These are phyloP conservation scores for Coemansia reversa DNA, from an alignment of 192 early-diverging fungal species.

Conservation along the genomic window DNA sequence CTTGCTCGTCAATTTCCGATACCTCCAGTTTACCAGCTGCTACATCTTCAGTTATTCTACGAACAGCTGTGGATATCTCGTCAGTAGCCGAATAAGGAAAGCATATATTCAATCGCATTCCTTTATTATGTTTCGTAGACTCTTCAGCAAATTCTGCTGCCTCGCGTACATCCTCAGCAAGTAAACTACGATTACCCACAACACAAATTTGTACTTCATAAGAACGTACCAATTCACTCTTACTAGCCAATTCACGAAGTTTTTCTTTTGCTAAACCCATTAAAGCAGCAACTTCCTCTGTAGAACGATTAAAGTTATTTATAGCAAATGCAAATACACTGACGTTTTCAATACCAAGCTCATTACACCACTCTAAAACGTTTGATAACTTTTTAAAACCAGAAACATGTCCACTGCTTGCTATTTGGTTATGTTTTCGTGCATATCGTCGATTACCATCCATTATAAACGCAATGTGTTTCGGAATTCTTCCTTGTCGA, in stretches of 20 bases:
- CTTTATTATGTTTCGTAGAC: constrained; percentile 63
- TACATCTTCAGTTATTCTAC: constrained; percentile 58
- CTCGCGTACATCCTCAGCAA: constrained; percentile 64
- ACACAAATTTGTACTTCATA: constrained; percentile 78
- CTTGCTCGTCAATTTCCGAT: constrained; percentile 60
- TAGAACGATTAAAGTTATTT: constrained; percentile 92
- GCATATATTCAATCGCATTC: constrained; percentile 84
- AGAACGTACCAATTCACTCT: constrained; percentile 70
- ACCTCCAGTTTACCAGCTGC: constrained; percentile 52
- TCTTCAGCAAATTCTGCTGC: constrained; percentile 64
- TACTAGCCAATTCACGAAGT: constrained; percentile 68
- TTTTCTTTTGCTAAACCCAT: constrained; percentile 80
- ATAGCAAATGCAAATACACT: constrained; percentile 98
- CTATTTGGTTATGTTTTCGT: constrained; percentile 56
- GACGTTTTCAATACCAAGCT: constrained; percentile 80
- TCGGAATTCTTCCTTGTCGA: constrained; percentile 75
- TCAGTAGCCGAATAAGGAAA: constrained; percentile 90
- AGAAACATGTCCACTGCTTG: constrained; percentile 69
- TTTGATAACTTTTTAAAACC: constrained; percentile 78
- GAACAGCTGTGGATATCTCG: constrained; percentile 79
- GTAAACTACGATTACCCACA: constrained; percentile 68
- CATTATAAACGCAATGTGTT: constrained; percentile 95
- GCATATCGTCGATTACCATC: constrained; percentile 97
- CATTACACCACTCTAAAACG: constrained; percentile 87
- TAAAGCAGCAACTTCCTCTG: constrained; percentile 79